Evolutionary conservation across 306 rosid genomes (phyloP).

Genomic region (Geum urbanum): DNA sequence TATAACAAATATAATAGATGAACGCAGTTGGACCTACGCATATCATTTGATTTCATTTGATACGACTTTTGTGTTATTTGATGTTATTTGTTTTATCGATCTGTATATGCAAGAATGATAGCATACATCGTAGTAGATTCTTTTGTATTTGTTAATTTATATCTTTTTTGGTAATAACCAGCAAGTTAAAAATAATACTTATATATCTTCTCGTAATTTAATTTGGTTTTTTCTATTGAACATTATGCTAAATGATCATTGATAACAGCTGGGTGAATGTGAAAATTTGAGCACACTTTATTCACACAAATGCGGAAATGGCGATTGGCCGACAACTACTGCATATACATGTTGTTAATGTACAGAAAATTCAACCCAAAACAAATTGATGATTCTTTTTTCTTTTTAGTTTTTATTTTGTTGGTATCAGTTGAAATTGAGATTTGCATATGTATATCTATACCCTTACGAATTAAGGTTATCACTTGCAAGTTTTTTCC

Average conservation of each 20-base stretch:
- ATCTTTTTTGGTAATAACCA: neutral
- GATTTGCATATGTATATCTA: no score
- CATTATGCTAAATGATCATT: conserved; percentile 5
- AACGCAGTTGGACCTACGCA: neutral
- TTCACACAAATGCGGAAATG: conserved; percentile 13
- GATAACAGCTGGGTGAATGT: conserved; percentile 32
- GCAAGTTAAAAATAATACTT: no score
- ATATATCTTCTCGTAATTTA: neutral
- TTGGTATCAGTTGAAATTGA: no score
- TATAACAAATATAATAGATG: neutral
- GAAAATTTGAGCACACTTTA: conserved; percentile 24
- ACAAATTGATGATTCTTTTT: no score
- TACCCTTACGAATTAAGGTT: no score
- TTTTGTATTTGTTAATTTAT: neutral
- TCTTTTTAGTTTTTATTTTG: no score
- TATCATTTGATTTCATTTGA: neutral
- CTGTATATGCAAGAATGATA: neutral
- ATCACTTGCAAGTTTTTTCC: no score
- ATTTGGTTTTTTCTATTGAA: neutral
- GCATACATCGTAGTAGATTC: neutral
- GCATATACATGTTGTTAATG: neutral
- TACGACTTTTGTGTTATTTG: conserved; percentile 1
- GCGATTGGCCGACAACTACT: conserved; percentile 23
- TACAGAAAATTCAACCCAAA: no score
- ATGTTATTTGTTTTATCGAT: conserved; percentile 4